Conservation (phyloP, 306 rosid genomes). For the Clitoria ternatea region DNA sequence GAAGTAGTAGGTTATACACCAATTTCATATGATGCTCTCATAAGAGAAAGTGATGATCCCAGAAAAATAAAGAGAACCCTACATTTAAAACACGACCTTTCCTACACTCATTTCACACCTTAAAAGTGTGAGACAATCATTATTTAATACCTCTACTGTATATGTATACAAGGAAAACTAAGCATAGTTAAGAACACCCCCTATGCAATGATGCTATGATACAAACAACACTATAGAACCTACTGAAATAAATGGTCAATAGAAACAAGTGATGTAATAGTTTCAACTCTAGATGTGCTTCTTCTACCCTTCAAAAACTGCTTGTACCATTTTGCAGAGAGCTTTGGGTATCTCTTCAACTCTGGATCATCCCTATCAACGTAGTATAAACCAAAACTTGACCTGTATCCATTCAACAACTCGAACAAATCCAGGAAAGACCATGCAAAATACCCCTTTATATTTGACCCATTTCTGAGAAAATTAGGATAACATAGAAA, state of each 20-base stretch:
- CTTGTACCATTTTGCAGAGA: slow-evolving; percentile 42
- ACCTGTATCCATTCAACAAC: slow-evolving; percentile 24
- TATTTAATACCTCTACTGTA: too few species aligned
- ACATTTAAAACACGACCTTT: too few species aligned
- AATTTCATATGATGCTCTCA: too few species aligned
- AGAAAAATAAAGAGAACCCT: too few species aligned
- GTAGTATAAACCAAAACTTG: slow-evolving; percentile 36
- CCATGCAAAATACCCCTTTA: slow-evolving; percentile 45
- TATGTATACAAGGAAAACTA: too few species aligned
- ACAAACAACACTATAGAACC: not conserved
- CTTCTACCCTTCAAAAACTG: slow-evolving; percentile 22
- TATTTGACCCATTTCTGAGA: slow-evolving; percentile 41
- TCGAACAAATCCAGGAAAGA: slow-evolving; percentile 40
- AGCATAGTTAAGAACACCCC: not conserved
- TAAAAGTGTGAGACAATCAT: too few species aligned
- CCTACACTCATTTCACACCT: too few species aligned
- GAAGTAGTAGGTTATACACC: too few species aligned
- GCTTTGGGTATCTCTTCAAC: slow-evolving; percentile 42
- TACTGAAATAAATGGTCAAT: slow-evolving; percentile 20
- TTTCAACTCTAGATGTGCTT: not conserved
- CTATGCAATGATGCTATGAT: not conserved
- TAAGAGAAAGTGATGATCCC: too few species aligned
- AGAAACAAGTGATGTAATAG: slow-evolving; percentile 23
- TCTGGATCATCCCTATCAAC: slow-evolving; percentile 40
- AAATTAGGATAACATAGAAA: not conserved